Percentiles rank a stretch among this genome's conserved stretches.
Evolutionary conservation across 257 asterid genomes (phyloP).

Genomic region (Handroanthus guayacan): DNA sequence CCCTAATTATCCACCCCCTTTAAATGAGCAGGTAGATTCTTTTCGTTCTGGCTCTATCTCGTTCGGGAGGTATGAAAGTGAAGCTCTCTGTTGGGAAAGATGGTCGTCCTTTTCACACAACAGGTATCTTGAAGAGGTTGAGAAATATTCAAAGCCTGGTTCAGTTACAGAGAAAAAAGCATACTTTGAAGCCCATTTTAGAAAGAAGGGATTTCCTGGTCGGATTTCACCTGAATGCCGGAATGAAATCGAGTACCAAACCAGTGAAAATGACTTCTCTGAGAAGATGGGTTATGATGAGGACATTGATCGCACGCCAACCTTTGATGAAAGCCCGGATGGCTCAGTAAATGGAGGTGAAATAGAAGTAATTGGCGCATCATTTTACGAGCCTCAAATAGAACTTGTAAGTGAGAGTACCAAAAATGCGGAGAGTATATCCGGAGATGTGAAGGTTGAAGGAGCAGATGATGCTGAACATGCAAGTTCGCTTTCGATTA

Average conservation of each 20-base stretch:
- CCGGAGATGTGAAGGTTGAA: constrained; percentile 31
- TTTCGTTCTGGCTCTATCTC: constrained; percentile 73
- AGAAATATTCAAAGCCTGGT: constrained; percentile 75
- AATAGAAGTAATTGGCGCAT: constrained; percentile 23
- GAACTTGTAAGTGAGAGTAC: constrained; percentile 13
- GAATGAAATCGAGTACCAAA: constrained; percentile 43
- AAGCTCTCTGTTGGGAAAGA: constrained; percentile 77
- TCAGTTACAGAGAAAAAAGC: constrained; percentile 75
- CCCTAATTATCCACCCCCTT: constrained; percentile 2
- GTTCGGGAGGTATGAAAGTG: constrained; percentile 73
- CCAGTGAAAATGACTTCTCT: constrained; percentile 40
- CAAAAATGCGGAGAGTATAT: constrained; percentile 13
- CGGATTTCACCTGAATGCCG: constrained; percentile 49
- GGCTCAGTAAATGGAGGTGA: constrained; percentile 33
- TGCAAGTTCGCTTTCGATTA: constrained; percentile 22
- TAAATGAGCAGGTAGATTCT: constrained; percentile 53
- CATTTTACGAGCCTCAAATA: constrained; percentile 33
- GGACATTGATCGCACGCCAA: constrained; percentile 27
- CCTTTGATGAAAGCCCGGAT: constrained; percentile 34
- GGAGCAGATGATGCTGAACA: constrained; percentile 25
- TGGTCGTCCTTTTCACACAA: constrained; percentile 78
- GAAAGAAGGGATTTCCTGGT: constrained; percentile 53
- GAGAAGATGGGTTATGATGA: constrained; percentile 40
- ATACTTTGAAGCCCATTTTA: constrained; percentile 74
- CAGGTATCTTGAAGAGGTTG: constrained; percentile 76